Base-by-base conservation (phyloP, 306 rosid genomes). In the Glycine soja region DNA sequence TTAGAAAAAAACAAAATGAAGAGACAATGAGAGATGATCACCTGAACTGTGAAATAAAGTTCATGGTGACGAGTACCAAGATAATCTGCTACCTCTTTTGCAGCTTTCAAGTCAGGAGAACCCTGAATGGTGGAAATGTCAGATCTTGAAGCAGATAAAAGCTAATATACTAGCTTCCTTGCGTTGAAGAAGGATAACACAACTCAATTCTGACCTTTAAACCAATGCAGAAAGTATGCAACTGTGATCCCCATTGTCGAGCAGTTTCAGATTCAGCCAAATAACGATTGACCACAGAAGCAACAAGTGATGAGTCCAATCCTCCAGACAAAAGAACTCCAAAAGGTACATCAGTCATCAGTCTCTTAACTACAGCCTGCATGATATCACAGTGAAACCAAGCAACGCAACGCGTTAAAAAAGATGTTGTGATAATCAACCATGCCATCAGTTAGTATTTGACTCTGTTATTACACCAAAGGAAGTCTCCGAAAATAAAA, bases 301-400 rank as follows among this genome's bases (percentile, higher is more conserved):
- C 99, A 79, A 96, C 99, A 71, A 96, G 97, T 45, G 99, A 93
- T 78, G 99, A 96, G 84, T 96, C 99, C 69, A 96, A 76, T 59
- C 99, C 99, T 80, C 99, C 99, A 0, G 98, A 93, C 82, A 93
- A 83, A 70, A 96, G 98, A 78, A 96, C 97, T 66, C 99, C 99
- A 43, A 96, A 95, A 59, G 99, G 99, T 58, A 96, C 99, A 82
- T 96, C 98, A 72, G 97, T 90, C 99, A 96, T 96, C 83, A 96
- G 91, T 88, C 99, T 93, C 89, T 96, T 96, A 11, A 85, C 15
- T 46, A 96, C 98, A 81, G 99, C 97, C 99, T 95, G 87, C 83
- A 71, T 75, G 76, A 85, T 65, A 76, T 85, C 62, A 77, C 48
- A 74, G 56, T 53, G 72, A 84, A 79, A 66, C 73, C 63, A 77